phyloP scores from a whole-genome alignment of 2,329 filamentous ascomycete genomes.

The Fusarium sp. region DNA sequence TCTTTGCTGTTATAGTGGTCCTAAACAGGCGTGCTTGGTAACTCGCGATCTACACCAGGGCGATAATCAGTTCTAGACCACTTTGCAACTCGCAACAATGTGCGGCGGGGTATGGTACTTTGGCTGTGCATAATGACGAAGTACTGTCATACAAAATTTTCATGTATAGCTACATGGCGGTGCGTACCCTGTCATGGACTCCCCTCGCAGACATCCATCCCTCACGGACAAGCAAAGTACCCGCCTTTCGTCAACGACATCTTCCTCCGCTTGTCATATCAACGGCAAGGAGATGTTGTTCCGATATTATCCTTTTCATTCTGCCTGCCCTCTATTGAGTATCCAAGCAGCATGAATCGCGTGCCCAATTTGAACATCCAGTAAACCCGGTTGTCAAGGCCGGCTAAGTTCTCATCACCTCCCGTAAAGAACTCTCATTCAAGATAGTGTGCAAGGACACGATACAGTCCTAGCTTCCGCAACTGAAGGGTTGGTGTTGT shows the following conservation, averaged over 20 bases:
- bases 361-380: slow-evolving; percentile 8
- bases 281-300: slow-evolving; percentile 16
- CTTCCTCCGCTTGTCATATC: slow-evolving; percentile 15
- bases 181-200: slow-evolving; percentile 41
- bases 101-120: slow-evolving; percentile 46
- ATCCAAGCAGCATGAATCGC: slow-evolving; percentile 1
- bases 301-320: slow-evolving; percentile 18
- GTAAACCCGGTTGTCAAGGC: slow-evolving; percentile 1
- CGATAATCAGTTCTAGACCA: slow-evolving; percentile 41
- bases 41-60: slow-evolving; percentile 24
- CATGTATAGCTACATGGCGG: slow-evolving; percentile 46
- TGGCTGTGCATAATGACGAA: slow-evolving; percentile 46
- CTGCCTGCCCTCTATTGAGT: slow-evolving; percentile 1
- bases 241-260: neutral
- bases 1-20: slow-evolving; percentile 3
- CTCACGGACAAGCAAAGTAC: neutral
- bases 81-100: slow-evolving; percentile 22
- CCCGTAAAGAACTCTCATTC: slow-evolving; percentile 19
- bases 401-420: slow-evolving; percentile 15
- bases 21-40: neutral
- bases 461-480: slow-evolving; percentile 31
- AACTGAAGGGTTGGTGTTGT: slow-evolving; percentile 26
- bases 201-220: slow-evolving; percentile 21
- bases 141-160: slow-evolving; percentile 51
- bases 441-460: slow-evolving; percentile 34